Base-by-base conservation (phyloP, 2,329 filamentous ascomycete species). In the Graphilbum fragrans region DNA sequence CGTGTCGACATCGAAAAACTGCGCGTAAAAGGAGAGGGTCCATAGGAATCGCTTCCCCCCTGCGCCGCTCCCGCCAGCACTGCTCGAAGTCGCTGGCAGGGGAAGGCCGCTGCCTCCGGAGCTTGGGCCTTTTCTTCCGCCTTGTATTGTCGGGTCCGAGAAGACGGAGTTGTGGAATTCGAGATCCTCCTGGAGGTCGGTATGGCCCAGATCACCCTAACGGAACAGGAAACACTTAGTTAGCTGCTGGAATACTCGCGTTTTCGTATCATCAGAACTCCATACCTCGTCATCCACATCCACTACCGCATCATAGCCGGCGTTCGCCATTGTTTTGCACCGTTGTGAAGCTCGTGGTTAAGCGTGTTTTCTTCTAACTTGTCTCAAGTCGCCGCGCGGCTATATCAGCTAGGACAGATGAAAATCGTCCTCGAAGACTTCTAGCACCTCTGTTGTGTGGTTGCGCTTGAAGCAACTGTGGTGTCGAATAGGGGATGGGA, bases 1-100 rank as follows among this genome's bases (percentile, higher is more conserved):
- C 2, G 92, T 96, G 64, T 98, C 92, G 49, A 98, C 90, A 58
- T 98, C 92, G 66, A 98, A 98, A 75, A 92, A 96, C 65, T 94
- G 92, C 42, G 87, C 79, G 67, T 98, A 98, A 70, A 94, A 98
- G 44, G 79, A 78, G 47, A 96, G 70, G 36, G 80, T 80, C 92
- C 92, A 98, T 49, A 96, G 82, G 66, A 82, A 87, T 55, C 85
- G 85, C 65, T 96, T 96, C 46, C 75, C 72, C 49, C 61, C 52
- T 2, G 53, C 62, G 3, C 64, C 57, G 5, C 63, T 53, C 14
- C 59, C 54, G 21, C 42, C 25, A 16, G 41, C 58, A 42, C 51
- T 57, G 44, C 60, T 58, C 44, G 65, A 58, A 17, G 76, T 79
- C 12, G 57, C 74, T 2, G 75, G 76, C 2, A 67, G 65, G 1